Conservation (phyloP, 2,329 filamentous ascomycete species). For the Pseudopithomyces maydicus region DNA sequence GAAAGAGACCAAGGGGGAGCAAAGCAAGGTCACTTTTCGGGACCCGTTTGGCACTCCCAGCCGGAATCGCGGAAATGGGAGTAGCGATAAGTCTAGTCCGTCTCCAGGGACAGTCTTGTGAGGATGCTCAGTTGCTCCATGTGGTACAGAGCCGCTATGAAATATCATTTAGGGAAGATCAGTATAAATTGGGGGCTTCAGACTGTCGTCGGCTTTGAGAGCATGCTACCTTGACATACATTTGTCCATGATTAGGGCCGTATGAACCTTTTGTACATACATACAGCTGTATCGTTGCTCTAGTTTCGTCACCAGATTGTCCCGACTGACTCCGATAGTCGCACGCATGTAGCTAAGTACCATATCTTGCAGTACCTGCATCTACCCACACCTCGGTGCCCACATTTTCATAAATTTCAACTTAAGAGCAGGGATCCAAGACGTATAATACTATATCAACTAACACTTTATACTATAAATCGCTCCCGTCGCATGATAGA, state of each 20-base stretch:
- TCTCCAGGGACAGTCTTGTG: not conserved
- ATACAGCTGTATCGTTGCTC: not conserved
- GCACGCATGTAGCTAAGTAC: no score
- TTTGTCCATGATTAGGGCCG: not conserved
- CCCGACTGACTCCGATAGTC: no score
- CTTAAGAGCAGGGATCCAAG: not conserved
- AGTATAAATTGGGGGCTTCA: not conserved
- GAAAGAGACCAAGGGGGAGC: not conserved
- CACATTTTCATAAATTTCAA: not conserved
- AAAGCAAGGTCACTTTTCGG: not conserved
- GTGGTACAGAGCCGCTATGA: not conserved
- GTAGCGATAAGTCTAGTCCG: not conserved
- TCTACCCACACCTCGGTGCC: not conserved
- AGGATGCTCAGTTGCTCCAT: not conserved
- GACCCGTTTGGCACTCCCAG: not conserved
- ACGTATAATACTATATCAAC: not conserved
- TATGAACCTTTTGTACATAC: not conserved
- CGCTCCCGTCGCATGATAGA: not conserved
- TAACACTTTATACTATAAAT: not conserved
- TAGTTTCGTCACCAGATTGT: not conserved
- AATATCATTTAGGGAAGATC: not conserved
- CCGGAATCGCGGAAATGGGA: not conserved
- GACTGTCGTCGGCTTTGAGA: not conserved
- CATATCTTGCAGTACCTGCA: not conserved
- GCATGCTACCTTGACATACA: not conserved